Conservation (phyloP, 257 asterid genomes). For the Rubia yunnanensis region DNA sequence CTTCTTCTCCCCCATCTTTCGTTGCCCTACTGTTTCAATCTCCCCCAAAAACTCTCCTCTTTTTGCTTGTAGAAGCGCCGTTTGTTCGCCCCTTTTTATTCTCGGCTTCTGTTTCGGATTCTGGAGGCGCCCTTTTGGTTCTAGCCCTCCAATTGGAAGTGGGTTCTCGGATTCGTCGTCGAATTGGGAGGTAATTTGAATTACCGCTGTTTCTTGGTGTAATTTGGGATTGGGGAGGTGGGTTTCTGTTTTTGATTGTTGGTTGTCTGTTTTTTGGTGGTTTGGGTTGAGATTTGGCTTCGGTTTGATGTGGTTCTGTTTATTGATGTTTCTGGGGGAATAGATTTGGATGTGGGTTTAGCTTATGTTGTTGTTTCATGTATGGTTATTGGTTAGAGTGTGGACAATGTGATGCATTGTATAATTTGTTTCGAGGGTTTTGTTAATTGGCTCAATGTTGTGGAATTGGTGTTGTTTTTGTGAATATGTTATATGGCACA, state of each 20-base stretch:
- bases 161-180: constrained; percentile 37
- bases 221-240: not conserved
- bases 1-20: not conserved
- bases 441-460: not conserved
- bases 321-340: not conserved
- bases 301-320: not conserved
- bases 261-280: constrained; percentile 6
- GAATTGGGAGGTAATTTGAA: constrained; percentile 2
- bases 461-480: not conserved
- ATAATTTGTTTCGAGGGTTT: not conserved
- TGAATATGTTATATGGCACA: not conserved
- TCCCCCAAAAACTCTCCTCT: not conserved
- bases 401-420: constrained; percentile 11
- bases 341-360: not conserved
- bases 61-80: not conserved
- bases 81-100: not conserved
- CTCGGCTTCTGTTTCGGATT: constrained; percentile 12
- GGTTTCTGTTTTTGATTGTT: constrained; percentile 6
- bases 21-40: not conserved
- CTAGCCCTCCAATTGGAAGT: constrained; percentile 7
- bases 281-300: not conserved
- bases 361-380: constrained; percentile 11
- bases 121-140: constrained; percentile 38
- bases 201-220: not conserved
- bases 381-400: constrained; percentile 11